Percentiles rank a stretch among this genome's conserved stretches.
phyloP scores from a whole-genome alignment of 116 monocot species.

The Trichopus zeylanicus region DNA sequence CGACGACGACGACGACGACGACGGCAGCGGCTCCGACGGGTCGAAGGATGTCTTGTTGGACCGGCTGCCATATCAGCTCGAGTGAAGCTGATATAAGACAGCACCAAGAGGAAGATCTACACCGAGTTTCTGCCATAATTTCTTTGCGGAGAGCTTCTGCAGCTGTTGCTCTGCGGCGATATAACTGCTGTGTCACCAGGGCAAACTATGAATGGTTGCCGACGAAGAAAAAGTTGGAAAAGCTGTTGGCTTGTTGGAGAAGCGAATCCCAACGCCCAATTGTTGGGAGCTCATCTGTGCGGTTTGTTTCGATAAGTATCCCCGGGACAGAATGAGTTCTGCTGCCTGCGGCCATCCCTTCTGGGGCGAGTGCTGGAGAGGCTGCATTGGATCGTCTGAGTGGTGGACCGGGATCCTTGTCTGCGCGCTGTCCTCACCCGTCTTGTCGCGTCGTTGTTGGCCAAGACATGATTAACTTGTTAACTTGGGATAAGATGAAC shows the following conservation, averaged over 20 bases:
- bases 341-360: constrained; percentile 64
- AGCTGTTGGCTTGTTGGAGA: constrained; percentile 49
- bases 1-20: too few species aligned
- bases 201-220: constrained; percentile 70
- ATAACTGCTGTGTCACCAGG: constrained; percentile 47
- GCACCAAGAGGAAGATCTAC: not conserved
- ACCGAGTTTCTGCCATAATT: not conserved
- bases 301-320: too few species aligned
- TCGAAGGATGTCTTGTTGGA: too few species aligned
- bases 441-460: too few species aligned
- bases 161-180: not conserved
- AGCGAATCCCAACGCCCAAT: constrained; percentile 38
- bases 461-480: too few species aligned
- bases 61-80: not conserved
- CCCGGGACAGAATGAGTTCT: constrained; percentile 24
- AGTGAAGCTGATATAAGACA: not conserved
- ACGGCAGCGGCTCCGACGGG: too few species aligned
- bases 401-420: too few species aligned
- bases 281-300: constrained; percentile 49
- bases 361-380: constrained; percentile 57
- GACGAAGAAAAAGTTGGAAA: constrained; percentile 52
- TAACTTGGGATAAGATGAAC: too few species aligned
- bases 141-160: not conserved
- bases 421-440: too few species aligned
- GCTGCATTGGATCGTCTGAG: constrained; percentile 6